Evolutionary conservation across 2,329 filamentous ascomycete genomes (phyloP), one percentile per base, ranked within the genome.

Genomic region (Cordyceps tenuipes): DNA sequence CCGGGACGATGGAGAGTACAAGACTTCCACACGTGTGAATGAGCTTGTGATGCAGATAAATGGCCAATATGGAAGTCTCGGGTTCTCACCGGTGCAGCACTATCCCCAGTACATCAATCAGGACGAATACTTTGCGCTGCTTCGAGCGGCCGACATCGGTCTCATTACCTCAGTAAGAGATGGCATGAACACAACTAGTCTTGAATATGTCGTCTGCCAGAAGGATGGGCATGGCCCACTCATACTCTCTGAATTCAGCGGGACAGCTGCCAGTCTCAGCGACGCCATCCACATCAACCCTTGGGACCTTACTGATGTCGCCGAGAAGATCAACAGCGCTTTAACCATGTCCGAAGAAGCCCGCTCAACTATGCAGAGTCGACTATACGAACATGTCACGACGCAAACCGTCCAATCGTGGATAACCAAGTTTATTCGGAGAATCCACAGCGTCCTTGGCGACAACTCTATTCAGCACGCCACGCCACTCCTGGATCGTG

Each of bases 201-300:
- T 97, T 66, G 94, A 97, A 74, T 97, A 97, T 71, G 86, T 97
- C 61, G 83, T 96, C 61, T 96, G 91, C 72, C 93, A 97, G 74
- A 89, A 90, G 68, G 88, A 94, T 64, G 87, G 86, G 60, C 86
- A 92, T 66, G 90, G 92, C 0, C 93, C 92, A 1, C 78, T 97
- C 51, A 97, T 97, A 65, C 83, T 97, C 26, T 97, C 94, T 15
- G 93, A 97, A 72, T 97, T 97, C 73, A 97, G 92, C 63, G 93
- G 93, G 61, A 97, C 93, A 0, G 91, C 93, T 36, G 90, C 90
- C 58, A 94, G 87, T 60, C 81, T 97, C 43, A 83, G 84, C 63
- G 88, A 89, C 68, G 93, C 93, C 36, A 91, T 96, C 63, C 91
- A 96, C 73, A 96, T 97, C 78, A 97, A 97, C 75, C 93, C 93